These are phyloP conservation scores for Chionographis japonica DNA, from an alignment of 106 monocot genomes.

Conservation along the genomic window DNA sequence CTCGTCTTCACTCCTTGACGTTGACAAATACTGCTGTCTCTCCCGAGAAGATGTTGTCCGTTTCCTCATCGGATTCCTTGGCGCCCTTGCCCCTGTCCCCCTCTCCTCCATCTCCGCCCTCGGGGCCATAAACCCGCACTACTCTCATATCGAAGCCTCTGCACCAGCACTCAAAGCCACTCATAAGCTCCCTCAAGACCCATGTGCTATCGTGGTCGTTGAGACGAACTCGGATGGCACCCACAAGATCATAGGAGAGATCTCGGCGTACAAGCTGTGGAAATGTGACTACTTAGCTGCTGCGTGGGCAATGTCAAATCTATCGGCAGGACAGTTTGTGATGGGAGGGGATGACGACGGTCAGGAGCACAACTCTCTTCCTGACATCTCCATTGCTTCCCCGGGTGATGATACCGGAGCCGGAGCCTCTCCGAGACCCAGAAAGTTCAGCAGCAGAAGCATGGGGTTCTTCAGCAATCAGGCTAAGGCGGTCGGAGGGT, in stretches of 20 bases:
- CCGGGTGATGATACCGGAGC: conserved; percentile 10
- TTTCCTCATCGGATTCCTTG: conserved; percentile 85
- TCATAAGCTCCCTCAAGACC: conserved; percentile 48
- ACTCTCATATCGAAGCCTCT: conserved; percentile 42
- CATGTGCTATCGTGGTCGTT: conserved; percentile 63
- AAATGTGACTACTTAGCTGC: conserved; percentile 75
- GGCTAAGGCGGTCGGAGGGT: conserved; percentile 11
- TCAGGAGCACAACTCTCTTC: conserved; percentile 6
- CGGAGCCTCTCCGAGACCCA: conserved; percentile 32
- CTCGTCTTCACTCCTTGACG: conserved; percentile 14
- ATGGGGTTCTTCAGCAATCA: conserved; percentile 66
- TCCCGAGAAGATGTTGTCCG: conserved; percentile 82
- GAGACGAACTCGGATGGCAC: conserved; percentile 53
- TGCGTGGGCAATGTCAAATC: conserved; percentile 77
- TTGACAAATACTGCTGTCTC: conserved; percentile 71
- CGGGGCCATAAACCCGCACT: conserved; percentile 42
- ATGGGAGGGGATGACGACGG: conserved; percentile 67
- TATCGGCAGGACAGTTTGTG: conserved; percentile 85
- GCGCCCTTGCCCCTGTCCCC: conserved; percentile 84
- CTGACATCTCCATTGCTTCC: conserved; percentile 18
- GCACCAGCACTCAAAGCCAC: conserved; percentile 55
- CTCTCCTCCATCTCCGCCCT: conserved; percentile 67
- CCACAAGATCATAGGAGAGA: conserved; percentile 82
- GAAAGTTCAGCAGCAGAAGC: conserved; percentile 87
- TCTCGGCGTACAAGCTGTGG: conserved; percentile 89